These are phyloP conservation scores for Alisma plantagoaquatica DNA, from an alignment of 106 monocot species.

Conservation along the genomic window DNA sequence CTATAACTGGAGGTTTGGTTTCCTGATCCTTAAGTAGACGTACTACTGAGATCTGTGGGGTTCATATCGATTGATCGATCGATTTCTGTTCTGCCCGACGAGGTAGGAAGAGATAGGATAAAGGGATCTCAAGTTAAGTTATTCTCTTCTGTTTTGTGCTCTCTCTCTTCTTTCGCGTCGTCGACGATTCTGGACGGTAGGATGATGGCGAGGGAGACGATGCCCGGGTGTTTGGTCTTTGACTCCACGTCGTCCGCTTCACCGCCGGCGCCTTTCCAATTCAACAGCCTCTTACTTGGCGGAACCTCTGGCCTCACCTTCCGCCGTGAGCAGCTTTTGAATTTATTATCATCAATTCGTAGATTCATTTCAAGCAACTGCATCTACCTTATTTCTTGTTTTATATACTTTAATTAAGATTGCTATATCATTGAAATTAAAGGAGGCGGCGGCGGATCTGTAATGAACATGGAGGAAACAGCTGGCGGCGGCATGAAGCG, in stretches of 20 bases:
- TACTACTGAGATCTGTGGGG: background rate
- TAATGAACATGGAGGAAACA: conserved; percentile 16
- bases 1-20: too few relatives aligned
- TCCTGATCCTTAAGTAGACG: too few relatives aligned
- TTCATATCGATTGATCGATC: background rate
- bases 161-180: background rate
- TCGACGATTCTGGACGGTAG: background rate
- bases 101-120: too few relatives aligned
- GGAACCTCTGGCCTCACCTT: conserved; percentile 2
- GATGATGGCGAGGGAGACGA: too few relatives aligned
- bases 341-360: too few relatives aligned
- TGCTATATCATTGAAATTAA: too few relatives aligned
- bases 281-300: too few relatives aligned
- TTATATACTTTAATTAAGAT: background rate
- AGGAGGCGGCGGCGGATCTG: conserved; percentile 24
- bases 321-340: background rate
- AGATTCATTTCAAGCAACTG: background rate
- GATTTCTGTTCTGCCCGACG: conserved; percentile 1
- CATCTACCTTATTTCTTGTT: background rate
- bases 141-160: conserved; percentile 15
- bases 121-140: too few relatives aligned
- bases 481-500: conserved; percentile 26
- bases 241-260: conserved; percentile 36
- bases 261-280: conserved; percentile 20
- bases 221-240: conserved; percentile 40